Evolutionary conservation across 176 grass and related monocot genomes (phyloP), one percentile per base, ranked within the genome.

Genomic region (Ensete glaucum): DNA sequence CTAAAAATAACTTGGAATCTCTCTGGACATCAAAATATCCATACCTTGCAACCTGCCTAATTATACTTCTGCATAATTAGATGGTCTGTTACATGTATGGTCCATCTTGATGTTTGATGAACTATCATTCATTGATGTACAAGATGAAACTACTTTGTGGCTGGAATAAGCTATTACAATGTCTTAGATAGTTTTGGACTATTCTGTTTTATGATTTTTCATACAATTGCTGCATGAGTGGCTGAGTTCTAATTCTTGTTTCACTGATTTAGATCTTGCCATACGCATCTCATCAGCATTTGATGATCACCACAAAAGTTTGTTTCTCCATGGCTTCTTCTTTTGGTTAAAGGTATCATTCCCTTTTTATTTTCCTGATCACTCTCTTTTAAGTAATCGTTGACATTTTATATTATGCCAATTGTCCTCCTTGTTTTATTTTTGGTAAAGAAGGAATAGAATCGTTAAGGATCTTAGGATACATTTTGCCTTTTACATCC

Each of bases 251-350:
- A 20, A 21, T 54, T 16, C 16, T 27, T 54, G 2, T 12, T 54
- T 53, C 11, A 55, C 20, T 53, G 14, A 68, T 73, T 54, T 54
- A 73, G 71, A 73, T 54, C 71, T 73, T 54, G 51, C 71, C 24
- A 54, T 1, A 52, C 52, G 23, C 11, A 55, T 73, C 54, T 11
- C 25, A 54, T 54, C 71, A 24, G 14, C 71, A 56, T 34, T 56
- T 25, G 72, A 26, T n/a, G 52, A 17, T 24, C 11, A 9, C 12
- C 13, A 56, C 5, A 74, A 26, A 57, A 11, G 17, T 13, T 54
- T 73, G 20, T 15, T 73, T 12, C 71, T 73, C 12, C 71, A 52
- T 24, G 71, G 71, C 15, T 73, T 73, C 52, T 73, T 73, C 71
- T 73, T 73, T 73, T 73, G 71, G 71, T 54, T 73, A 54, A 55